phyloP scores from a whole-genome alignment of 2,329 filamentous ascomycete species.

The Neopestalotiopsis rosae region DNA sequence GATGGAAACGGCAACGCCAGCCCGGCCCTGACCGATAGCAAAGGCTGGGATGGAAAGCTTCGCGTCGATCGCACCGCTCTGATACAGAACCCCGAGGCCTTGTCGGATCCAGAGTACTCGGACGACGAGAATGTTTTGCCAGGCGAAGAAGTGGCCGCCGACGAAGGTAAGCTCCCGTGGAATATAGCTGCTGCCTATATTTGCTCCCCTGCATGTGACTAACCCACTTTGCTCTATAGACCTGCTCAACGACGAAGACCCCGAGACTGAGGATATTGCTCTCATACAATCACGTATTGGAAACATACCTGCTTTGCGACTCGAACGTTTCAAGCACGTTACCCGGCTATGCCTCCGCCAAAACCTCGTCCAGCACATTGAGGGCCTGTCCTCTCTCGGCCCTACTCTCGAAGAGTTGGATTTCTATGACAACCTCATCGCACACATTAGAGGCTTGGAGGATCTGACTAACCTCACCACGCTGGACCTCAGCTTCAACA shows the following conservation, averaged over 20 bases:
- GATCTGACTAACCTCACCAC: conserved; percentile 75
- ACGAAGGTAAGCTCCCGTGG: conserved; percentile 69
- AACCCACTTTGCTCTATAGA: conserved; percentile 44
- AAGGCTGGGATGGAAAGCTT: conserved; percentile 85
- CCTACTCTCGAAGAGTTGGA: conserved; percentile 81
- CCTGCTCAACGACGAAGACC: conserved; percentile 64
- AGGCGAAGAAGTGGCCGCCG: conserved; percentile 78
- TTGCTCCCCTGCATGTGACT: neutral
- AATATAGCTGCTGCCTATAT: neutral
- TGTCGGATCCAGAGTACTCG: conserved; percentile 86
- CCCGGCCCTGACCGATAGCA: conserved; percentile 61
- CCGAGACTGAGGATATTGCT: conserved; percentile 78
- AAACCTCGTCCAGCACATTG: conserved; percentile 83
- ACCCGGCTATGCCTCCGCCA: conserved; percentile 87
- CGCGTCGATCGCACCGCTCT: conserved; percentile 73
- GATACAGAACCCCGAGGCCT: conserved; percentile 78
- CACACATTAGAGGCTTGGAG: conserved; percentile 84
- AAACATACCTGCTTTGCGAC: conserved; percentile 76
- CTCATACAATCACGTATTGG: conserved; percentile 85
- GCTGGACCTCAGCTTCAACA: conserved; percentile 96
- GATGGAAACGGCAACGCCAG: conserved; percentile 50
- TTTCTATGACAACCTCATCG: conserved; percentile 94
- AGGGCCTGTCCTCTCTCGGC: conserved; percentile 71
- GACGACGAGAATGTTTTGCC: conserved; percentile 72
- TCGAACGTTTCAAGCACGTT: conserved; percentile 82